phyloP scores from a whole-genome alignment of 495 filamentous ascomycete genomes.

The Parachaetomium inaequale region DNA sequence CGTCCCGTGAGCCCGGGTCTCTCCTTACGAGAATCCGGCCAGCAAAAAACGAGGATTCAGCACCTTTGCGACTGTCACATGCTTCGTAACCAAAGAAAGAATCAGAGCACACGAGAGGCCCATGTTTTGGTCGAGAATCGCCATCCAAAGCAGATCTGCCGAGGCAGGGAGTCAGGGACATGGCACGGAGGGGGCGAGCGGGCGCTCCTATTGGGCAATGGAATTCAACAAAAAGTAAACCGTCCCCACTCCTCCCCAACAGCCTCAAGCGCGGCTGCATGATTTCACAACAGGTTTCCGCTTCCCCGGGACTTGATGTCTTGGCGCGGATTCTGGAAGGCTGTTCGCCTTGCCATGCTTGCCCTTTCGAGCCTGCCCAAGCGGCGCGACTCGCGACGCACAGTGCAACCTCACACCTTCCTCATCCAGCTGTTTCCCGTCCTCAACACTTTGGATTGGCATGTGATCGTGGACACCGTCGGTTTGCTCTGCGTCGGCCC shows the following conservation, averaged over 20 bases:
- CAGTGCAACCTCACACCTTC: background rate
- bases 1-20: conserved; percentile 1
- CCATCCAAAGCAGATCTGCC: conserved; percentile 14
- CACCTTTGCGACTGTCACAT: conserved; percentile 12
- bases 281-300: conserved; percentile 15
- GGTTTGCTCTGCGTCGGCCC: background rate
- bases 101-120: background rate
- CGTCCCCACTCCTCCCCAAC: conserved; percentile 26
- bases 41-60: background rate
- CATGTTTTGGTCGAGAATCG: background rate
- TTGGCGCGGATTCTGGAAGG: conserved; percentile 15
- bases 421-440: background rate
- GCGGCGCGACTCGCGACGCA: background rate
- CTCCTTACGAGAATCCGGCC: background rate
- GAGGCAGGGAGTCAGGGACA: conserved; percentile 9
- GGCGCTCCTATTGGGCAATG: conserved; percentile 17
- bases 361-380: background rate
- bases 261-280: conserved; percentile 18
- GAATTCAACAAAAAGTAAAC: conserved; percentile 19
- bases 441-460: conserved; percentile 1
- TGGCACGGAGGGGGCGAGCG: background rate
- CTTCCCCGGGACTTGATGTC: conserved; percentile 18
- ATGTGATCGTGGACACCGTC: background rate
- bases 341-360: background rate
- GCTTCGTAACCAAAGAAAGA: conserved; percentile 3